Percentiles rank a stretch among this genome's conserved stretches.
Evolutionary conservation across 192 early-diverging fungal genomes (phyloP).

Genomic region (Rhizoclosmatium globosum): DNA sequence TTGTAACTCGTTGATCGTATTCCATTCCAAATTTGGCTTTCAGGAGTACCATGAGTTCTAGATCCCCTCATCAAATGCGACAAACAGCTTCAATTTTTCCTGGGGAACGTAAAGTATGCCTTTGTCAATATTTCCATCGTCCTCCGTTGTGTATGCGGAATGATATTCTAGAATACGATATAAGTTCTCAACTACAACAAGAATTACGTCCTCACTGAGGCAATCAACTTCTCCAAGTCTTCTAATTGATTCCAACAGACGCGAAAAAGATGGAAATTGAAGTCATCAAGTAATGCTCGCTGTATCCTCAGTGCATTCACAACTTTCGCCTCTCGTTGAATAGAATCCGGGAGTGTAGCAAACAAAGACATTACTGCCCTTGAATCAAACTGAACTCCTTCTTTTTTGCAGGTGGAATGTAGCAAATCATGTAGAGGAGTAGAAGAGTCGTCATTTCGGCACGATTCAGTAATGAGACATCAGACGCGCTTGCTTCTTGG

Average conservation of each 20-base stretch:
- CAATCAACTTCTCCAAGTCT: background rate
- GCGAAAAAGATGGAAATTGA: background rate
- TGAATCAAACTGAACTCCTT: background rate
- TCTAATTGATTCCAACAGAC: background rate
- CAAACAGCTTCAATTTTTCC: background rate
- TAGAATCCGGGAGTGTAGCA: background rate
- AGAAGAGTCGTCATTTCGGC: slow-evolving; percentile 2
- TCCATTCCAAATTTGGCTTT: background rate
- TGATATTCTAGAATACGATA: background rate
- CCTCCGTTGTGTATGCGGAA: background rate
- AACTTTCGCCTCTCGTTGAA: background rate
- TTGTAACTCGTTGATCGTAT: slow-evolving; percentile 6
- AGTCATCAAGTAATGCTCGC: background rate
- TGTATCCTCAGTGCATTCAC: background rate
- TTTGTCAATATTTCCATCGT: slow-evolving; percentile 12
- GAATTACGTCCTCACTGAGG: background rate
- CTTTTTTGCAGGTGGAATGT: background rate
- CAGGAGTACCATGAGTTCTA: background rate
- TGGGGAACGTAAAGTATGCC: background rate
- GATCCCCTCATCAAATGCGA: background rate
- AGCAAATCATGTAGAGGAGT: slow-evolving; percentile 6
- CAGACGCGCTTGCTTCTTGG: background rate
- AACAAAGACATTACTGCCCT: background rate
- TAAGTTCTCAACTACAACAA: background rate
- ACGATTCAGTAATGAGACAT: too few relatives aligned